These are phyloP conservation scores for Alternaria alternata DNA, from an alignment of 2,329 filamentous ascomycete species.

Conservation along the genomic window DNA sequence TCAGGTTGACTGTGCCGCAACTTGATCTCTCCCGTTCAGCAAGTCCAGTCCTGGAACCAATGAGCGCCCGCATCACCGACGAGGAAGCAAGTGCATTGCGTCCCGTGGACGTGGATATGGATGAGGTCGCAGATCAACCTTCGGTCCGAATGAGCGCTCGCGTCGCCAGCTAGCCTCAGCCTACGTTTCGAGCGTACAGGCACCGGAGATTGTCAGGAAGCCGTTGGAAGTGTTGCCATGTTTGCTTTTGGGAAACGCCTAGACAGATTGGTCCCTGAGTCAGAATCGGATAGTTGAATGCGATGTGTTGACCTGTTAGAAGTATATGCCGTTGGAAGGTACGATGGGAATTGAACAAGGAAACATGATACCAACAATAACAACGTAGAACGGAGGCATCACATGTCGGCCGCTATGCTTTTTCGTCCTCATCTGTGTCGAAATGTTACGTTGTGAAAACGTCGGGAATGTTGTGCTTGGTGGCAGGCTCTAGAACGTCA, in stretches of 20 bases:
- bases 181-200: neutral
- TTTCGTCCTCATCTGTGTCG: neutral
- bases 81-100: constrained; percentile 28
- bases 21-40: constrained; percentile 42
- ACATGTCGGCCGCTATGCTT: neutral
- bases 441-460: neutral
- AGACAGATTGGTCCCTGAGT: constrained; percentile 5
- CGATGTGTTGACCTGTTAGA: neutral
- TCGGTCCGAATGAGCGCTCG: constrained; percentile 45
- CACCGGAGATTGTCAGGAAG: constrained; percentile 5
- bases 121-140: constrained; percentile 41
- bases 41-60: constrained; percentile 45
- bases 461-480: neutral
- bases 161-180: constrained; percentile 25
- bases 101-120: constrained; percentile 35
- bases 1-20: constrained; percentile 42
- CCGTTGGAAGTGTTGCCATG: neutral
- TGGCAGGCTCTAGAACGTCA: constrained; percentile 8
- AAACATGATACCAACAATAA: neutral
- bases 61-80: constrained; percentile 44
- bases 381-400: neutral
- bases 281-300: neutral
- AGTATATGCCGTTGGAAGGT: neutral
- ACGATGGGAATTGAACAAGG: neutral
- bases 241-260: neutral